Conservation (phyloP, 192 early-diverging fungal species). For the Chytriomyces hyalinus region DNA sequence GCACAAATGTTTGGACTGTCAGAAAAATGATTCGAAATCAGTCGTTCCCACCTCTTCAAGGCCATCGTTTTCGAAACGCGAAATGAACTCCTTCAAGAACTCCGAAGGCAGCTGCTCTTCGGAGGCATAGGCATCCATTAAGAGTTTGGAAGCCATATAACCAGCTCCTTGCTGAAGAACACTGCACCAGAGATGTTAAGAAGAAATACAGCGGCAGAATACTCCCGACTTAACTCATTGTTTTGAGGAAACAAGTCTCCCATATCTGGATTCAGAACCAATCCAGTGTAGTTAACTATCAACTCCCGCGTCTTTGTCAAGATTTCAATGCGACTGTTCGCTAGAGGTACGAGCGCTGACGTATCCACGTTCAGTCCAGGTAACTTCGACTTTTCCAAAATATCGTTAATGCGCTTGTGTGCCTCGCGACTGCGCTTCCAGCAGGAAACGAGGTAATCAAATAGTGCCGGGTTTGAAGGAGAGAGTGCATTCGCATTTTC, state of each 20-base stretch:
- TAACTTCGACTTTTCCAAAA: constrained; percentile 53
- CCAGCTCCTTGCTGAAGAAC: constrained; percentile 42
- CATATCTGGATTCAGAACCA: constrained; percentile 75
- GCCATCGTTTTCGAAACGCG: constrained; percentile 68
- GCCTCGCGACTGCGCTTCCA: constrained; percentile 51
- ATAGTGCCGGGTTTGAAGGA: constrained; percentile 29
- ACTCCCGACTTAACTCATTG: constrained; percentile 44
- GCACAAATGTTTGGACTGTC: constrained; percentile 1
- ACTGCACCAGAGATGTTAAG: constrained; percentile 12
- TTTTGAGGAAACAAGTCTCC: constrained; percentile 89
- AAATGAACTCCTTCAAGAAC: constrained; percentile 67
- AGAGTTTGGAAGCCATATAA: constrained; percentile 48
- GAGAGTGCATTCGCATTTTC: constrained; percentile 31
- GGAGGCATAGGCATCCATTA: constrained; percentile 61
- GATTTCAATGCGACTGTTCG: constrained; percentile 60
- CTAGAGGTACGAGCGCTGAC: constrained; percentile 16
- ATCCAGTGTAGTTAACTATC: constrained; percentile 82
- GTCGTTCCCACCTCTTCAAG: constrained; percentile 55
- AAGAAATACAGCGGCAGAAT: neutral
- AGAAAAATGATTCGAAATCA: neutral
- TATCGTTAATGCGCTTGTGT: constrained; percentile 39
- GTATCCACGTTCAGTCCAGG: constrained; percentile 8
- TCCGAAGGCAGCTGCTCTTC: constrained; percentile 64
- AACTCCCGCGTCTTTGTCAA: constrained; percentile 65
- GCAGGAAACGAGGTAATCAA: constrained; percentile 45